These are phyloP conservation scores for Lactarius indigo DNA, from an alignment of 768 basidiomycete species.

Conservation along the genomic window DNA sequence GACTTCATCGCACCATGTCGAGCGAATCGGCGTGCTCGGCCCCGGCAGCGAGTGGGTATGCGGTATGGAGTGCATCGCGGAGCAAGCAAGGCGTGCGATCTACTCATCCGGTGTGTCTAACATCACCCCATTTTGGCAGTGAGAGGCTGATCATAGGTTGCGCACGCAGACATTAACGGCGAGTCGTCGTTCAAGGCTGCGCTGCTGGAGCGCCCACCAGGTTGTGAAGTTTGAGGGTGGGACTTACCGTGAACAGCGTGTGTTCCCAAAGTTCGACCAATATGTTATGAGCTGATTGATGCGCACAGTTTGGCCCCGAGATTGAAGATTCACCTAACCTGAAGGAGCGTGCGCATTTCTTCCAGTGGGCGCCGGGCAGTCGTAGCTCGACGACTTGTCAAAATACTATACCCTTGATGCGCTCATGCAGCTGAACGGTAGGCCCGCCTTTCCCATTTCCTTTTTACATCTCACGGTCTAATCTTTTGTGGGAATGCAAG, in stretches of 20 bases:
- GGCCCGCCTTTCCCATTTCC: too few relatives aligned
- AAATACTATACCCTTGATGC: too few relatives aligned
- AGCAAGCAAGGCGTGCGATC: conserved; percentile 44
- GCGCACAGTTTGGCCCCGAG: conserved; percentile 24
- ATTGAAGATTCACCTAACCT: conserved; percentile 19
- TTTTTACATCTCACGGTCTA: conserved; percentile 25
- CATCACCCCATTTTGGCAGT: neutral
- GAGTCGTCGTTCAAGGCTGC: conserved; percentile 49
- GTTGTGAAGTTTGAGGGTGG: conserved; percentile 40
- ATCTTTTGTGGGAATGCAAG: conserved; percentile 32
- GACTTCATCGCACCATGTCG: conserved; percentile 53
- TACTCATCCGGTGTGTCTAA: conserved; percentile 43
- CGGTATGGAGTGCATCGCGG: conserved; percentile 42
- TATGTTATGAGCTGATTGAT: too few relatives aligned
- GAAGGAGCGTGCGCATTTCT: too few relatives aligned
- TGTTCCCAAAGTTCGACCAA: conserved; percentile 16
- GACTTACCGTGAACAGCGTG: conserved; percentile 38
- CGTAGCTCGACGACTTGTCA: too few relatives aligned
- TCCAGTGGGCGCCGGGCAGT: too few relatives aligned
- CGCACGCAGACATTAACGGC: conserved; percentile 32
- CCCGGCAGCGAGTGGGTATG: conserved; percentile 57
- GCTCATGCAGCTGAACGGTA: too few relatives aligned
- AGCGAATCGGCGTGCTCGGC: conserved; percentile 46
- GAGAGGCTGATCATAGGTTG: conserved; percentile 30
- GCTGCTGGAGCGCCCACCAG: conserved; percentile 39